Conservation (phyloP, 2,329 filamentous ascomycete species). For the Penicillium nordicum region DNA sequence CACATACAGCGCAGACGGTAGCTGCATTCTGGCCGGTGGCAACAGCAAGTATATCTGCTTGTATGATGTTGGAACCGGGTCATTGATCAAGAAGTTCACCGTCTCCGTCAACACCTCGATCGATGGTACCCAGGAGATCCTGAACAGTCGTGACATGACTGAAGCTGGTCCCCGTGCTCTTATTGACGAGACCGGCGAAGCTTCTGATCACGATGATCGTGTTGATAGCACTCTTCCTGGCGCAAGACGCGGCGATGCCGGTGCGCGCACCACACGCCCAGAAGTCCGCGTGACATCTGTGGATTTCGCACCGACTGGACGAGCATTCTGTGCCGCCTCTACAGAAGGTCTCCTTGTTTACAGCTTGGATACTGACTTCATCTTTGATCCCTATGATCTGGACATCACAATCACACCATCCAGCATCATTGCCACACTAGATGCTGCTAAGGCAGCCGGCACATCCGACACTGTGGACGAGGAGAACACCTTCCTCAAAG, state of each 20-base stretch:
- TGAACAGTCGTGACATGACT: constrained; percentile 87
- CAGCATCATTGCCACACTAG: constrained; percentile 73
- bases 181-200: constrained; percentile 84
- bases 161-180: constrained; percentile 81
- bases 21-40: constrained; percentile 82
- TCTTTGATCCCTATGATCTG: constrained; percentile 95
- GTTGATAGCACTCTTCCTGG: constrained; percentile 78
- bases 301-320: constrained; percentile 82
- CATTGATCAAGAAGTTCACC: constrained; percentile 89
- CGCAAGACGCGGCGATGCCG: constrained; percentile 81
- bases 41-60: constrained; percentile 99
- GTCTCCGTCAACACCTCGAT: constrained; percentile 94
- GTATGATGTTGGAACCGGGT: constrained; percentile 90
- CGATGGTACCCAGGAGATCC: constrained; percentile 92
- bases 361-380: constrained; percentile 75
- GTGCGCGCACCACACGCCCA: constrained; percentile 68
- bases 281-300: constrained; percentile 83
- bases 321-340: constrained; percentile 88
- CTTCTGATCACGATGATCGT: constrained; percentile 82
- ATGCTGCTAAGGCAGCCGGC: constrained; percentile 36
- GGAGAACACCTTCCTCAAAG: constrained; percentile 76
- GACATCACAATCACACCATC: constrained; percentile 90
- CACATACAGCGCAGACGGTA: constrained; percentile 87
- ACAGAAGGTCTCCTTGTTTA: constrained; percentile 94
- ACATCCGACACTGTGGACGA: constrained; percentile 56